Evolutionary conservation across 176 grass and related monocot species (phyloP), one percentile per base, ranked within the genome.

Genomic region (Tuctoria greenei): DNA sequence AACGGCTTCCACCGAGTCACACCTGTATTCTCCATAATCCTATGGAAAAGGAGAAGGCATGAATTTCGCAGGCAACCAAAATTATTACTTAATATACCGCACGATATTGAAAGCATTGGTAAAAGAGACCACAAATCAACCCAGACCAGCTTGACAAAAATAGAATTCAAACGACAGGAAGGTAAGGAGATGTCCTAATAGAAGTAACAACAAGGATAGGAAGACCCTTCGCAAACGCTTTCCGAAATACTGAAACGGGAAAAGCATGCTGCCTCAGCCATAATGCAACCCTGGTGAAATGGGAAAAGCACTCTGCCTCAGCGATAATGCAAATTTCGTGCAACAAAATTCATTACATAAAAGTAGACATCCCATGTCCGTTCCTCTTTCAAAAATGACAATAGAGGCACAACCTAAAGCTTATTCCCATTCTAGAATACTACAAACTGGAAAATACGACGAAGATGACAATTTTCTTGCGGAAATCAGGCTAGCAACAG

Each of bases 21-120:
- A 79, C 74, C 80, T 83, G 85, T 79, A 77, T 83, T 87, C 85
- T 83, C 85, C 79, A 83, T 83, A 87, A 79, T 87, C 85, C 80
- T 87, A 87, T 87, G 85, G 74, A 73, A 73, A 82, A 83, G 73
- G 72, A 77, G 85, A 87, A 83, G 85, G 61, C 74, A 67, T 87
- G 85, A 82, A 79, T 82, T 87, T 66, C 35, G 67, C 73, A 82
- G 13, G 67, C 42, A 78, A 77, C 79, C 28, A 66, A 80, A 5
- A 77, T 58, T 58, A 60, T 58, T 81, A 50, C 14, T 28, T 8
- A 77, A 77, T 21, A 76, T 54, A 72, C 54, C 57, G 9, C 10
- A 74, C 9, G 54, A 43, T 13, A 76, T 38, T 15, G n/a, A 35
- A 43, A 35, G 26, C 18, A 35, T 51, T 36, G 52, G 54, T 61